A percentile compares a stretch with the other conserved stretches of the same genome.
Evolutionary conservation across 345 rosid species (phyloP).

Genomic region (Aquilaria yunnanensis): DNA sequence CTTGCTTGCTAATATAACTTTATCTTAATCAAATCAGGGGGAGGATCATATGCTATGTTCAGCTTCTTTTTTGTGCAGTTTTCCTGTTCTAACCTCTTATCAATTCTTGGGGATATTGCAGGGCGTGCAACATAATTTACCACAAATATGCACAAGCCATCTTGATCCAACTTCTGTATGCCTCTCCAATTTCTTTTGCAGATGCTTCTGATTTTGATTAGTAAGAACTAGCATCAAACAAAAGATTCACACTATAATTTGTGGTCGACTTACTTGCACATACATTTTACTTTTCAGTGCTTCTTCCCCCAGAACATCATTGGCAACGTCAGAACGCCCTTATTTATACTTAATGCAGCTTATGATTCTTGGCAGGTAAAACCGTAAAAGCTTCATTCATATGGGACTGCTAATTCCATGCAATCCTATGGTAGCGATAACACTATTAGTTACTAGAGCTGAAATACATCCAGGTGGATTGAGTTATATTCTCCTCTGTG

Average conservation of each 20-base stretch:
- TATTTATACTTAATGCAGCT: slow-evolving; percentile 83
- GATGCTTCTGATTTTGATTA: neutral
- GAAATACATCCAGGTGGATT: slow-evolving; percentile 7
- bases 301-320: slow-evolving; percentile 97
- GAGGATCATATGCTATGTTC: neutral
- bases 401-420: neutral
- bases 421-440: neutral
- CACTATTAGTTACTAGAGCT: neutral
- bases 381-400: neutral
- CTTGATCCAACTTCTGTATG: slow-evolving; percentile 82
- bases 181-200: slow-evolving; percentile 1
- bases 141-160: slow-evolving; percentile 66
- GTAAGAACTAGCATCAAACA: neutral
- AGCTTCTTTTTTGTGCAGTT: neutral
- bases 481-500: slow-evolving; percentile 8
- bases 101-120: slow-evolving; percentile 22
- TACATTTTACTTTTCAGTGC: slow-evolving; percentile 43
- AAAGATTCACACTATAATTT: neutral
- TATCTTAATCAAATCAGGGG: too few relatives aligned
- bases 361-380: slow-evolving; percentile 99
- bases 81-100: neutral
- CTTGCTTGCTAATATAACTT: too few relatives aligned
- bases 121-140: slow-evolving; percentile 58
- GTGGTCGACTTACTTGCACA: slow-evolving; percentile 4
- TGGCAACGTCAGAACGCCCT: slow-evolving; percentile 60